Percentiles rank a stretch among this genome's conserved stretches.
Conservation (phyloP, 768 basidiomycete genomes). For the Mycena latifolia region DNA sequence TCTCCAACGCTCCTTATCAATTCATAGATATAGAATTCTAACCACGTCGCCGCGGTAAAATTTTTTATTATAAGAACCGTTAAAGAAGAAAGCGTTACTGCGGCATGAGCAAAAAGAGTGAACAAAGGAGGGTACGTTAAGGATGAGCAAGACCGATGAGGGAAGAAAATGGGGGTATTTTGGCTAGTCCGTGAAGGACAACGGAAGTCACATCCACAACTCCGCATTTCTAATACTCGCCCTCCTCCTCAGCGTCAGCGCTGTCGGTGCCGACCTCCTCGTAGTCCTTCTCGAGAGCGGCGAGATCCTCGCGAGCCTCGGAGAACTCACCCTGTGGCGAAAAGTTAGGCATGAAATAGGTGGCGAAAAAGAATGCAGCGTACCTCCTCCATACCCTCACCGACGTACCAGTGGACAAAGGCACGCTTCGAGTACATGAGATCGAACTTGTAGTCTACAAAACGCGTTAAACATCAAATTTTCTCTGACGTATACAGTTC, state of each 20-base stretch:
- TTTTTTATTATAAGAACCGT: constrained; percentile 38
- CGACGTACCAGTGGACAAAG: constrained; percentile 95
- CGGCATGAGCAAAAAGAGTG: constrained; percentile 19
- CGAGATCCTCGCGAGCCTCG: constrained; percentile 97
- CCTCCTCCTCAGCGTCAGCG: constrained; percentile 63
- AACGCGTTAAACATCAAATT: neutral
- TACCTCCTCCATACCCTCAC: constrained; percentile 99
- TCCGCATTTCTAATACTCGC: constrained; percentile 59
- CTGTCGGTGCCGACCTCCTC: constrained; percentile 81
- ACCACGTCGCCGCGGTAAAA: constrained; percentile 42
- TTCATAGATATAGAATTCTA: neutral
- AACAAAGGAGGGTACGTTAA: constrained; percentile 32
- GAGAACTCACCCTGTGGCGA: constrained; percentile 89
- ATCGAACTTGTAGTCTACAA: constrained; percentile 95
- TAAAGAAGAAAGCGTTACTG: constrained; percentile 16
- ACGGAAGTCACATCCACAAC: constrained; percentile 28
- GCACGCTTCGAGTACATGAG: constrained; percentile 97
- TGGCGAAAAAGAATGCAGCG: constrained; percentile 15
- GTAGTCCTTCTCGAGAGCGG: constrained; percentile 96
- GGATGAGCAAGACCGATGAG: constrained; percentile 23
- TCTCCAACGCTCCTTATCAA: constrained; percentile 25
- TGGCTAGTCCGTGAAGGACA: constrained; percentile 11
- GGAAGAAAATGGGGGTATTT: constrained; percentile 31
- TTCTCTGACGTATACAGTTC: neutral
- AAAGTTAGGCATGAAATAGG: constrained; percentile 7